Conservation (phyloP, 2,329 filamentous ascomycete species). For the Sclerotiophoma versabilis region DNA sequence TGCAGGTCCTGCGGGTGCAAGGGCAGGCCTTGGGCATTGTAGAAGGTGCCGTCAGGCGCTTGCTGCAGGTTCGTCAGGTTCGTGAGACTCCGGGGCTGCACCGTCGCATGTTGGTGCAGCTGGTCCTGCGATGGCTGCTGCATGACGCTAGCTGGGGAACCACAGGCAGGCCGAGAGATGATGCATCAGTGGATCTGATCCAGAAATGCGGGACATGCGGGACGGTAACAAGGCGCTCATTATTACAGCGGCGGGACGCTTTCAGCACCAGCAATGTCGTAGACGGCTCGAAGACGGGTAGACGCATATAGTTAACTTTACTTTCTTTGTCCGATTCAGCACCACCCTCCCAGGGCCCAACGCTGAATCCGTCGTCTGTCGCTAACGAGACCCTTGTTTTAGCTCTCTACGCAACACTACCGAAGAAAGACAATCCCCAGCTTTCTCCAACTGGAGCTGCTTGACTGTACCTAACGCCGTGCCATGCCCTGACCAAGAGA, state of each 20-base stretch:
- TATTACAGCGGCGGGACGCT: conserved; percentile 13
- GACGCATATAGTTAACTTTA: conserved; percentile 17
- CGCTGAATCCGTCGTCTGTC: conserved; percentile 26
- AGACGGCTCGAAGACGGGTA: conserved; percentile 8
- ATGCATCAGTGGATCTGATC: conserved; percentile 16
- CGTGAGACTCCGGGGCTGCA: conserved; percentile 29
- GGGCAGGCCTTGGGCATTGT: conserved; percentile 27
- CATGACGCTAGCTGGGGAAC: conserved; percentile 27
- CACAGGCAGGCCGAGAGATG: conserved; percentile 8
- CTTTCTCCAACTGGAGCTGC: conserved; percentile 28
- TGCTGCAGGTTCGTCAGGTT: conserved; percentile 42
- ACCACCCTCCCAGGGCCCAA: conserved; percentile 9
- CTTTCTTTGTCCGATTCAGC: conserved; percentile 38
- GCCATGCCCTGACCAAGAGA: conserved; percentile 48
- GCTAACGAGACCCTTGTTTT: conserved; percentile 23
- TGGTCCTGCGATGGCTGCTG: conserved; percentile 7
- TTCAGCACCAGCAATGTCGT: conserved; percentile 9
- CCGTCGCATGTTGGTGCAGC: conserved; percentile 30
- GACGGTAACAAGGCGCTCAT: conserved; percentile 11
- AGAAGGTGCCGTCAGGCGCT: conserved; percentile 33
- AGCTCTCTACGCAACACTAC: conserved; percentile 11
- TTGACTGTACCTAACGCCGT: conserved; percentile 45
- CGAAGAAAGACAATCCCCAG: conserved; percentile 31
- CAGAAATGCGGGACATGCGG: conserved; percentile 10
- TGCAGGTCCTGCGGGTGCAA: conserved; percentile 45